Base-by-base conservation (phyloP, 2,329 filamentous ascomycete genomes). In the Penicillium sclerotiorum region DNA sequence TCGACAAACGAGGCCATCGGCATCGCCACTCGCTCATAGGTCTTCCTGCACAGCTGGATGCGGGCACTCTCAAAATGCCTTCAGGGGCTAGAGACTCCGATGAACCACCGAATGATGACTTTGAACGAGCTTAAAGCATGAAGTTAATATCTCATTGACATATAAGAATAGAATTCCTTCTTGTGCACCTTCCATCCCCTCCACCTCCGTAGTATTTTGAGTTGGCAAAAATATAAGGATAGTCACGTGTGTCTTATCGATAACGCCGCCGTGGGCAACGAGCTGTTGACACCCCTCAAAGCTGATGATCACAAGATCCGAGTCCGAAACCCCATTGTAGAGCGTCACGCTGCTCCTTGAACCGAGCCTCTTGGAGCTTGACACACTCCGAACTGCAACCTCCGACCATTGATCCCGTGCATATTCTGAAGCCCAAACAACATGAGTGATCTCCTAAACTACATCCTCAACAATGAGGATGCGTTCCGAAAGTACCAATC, bases 381-480 rank as follows among this genome's bases (percentile, higher is more conserved):
- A n/a, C n/a, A n/a, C n/a, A 30, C 1, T 22, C 0, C 25, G 25
- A 11, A 27, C 6, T 27, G 6, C 11, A 11, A 27, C 6, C 7
- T 7, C 25, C 11, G 25, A 27, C 25, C 25, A 7, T 8, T 9
- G 13, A 7, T 28, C 25, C 25, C 25, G n/a, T 28, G 25, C 3
- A 28, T 9, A 28, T 3, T 28, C 15, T 15, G 12, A 12, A 15
- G 40, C 25, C 15, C 12, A 8, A 8, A 3, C 27, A 52, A 51
- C 8, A 74, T 74, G 72, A 70, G 80, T 61, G 83, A 88, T 63
- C 83, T 93, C 49, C 77, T 90, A 38, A 78, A 84, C 44, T 92
- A 82, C 64, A 79, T 88, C 47, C 70, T 83, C 45, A 70, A 80
- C 33, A 77, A 84, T 58, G 83, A 87, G 65, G 74, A 79, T 38